Conservation (phyloP, 2,329 filamentous ascomycete genomes). For the Aspergillus pseudoglaucus region DNA sequence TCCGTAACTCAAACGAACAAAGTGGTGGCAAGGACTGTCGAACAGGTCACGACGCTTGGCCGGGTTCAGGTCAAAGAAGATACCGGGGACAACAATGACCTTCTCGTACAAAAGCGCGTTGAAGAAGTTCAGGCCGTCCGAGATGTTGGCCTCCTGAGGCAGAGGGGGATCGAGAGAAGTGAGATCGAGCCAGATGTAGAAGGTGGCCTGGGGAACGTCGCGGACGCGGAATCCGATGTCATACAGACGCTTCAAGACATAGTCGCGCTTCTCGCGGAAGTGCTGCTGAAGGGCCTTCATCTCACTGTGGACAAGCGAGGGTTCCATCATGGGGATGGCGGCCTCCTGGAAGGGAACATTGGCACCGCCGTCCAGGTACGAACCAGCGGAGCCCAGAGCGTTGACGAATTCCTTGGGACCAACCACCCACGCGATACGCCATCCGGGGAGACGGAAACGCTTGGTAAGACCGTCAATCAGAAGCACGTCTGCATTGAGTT, state of each 20-base stretch:
- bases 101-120: conserved; percentile 87
- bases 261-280: conserved; percentile 91
- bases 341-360: conserved; percentile 95
- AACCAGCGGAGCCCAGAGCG: conserved; percentile 85
- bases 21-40: conserved; percentile 89
- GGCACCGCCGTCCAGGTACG: conserved; percentile 88
- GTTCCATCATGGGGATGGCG: conserved; percentile 87
- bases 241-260: conserved; percentile 69
- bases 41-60: conserved; percentile 84
- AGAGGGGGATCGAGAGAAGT: conserved; percentile 45
- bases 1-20: conserved; percentile 78
- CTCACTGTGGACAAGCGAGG: conserved; percentile 68
- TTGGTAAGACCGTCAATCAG: conserved; percentile 96
- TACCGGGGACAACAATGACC: conserved; percentile 92
- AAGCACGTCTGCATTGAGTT: conserved; percentile 58
- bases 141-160: conserved; percentile 61
- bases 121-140: conserved; percentile 95
- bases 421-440: conserved; percentile 94
- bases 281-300: conserved; percentile 86
- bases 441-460: conserved; percentile 90
- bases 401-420: conserved; percentile 95
- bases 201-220: conserved; percentile 82
- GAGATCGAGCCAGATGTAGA: conserved; percentile 77
- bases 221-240: conserved; percentile 84
- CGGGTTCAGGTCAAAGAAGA: conserved; percentile 96